Evolutionary conservation across 2,329 filamentous ascomycete species (phyloP).

Genomic region (Macrophomina pseudophaseolina): DNA sequence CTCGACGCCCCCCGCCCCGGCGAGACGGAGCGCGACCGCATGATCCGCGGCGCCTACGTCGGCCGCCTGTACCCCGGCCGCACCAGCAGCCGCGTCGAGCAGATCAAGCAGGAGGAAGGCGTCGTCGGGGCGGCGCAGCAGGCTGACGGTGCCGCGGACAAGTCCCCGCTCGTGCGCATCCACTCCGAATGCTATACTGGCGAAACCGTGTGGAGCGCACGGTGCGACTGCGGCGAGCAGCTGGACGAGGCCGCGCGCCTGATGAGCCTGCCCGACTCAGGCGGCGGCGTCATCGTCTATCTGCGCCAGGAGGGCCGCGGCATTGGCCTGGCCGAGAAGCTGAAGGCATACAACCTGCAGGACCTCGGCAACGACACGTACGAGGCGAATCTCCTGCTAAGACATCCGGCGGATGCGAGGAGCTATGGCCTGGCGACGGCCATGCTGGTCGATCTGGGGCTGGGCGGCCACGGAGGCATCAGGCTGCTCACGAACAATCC

Average conservation of each 20-base stretch:
- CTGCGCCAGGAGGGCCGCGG: conserved; percentile 94
- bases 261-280: conserved; percentile 73
- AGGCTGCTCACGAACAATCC: conserved; percentile 94
- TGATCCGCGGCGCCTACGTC: conserved; percentile 92
- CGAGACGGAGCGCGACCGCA: conserved; percentile 86
- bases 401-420: conserved; percentile 91
- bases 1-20: conserved; percentile 74
- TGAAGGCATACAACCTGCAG: conserved; percentile 98
- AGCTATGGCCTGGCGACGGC: conserved; percentile 97
- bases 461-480: conserved; percentile 71
- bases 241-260: conserved; percentile 93
- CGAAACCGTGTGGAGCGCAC: conserved; percentile 96
- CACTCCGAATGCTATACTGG: conserved; percentile 99
- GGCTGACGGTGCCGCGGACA: conserved; percentile 35
- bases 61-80: conserved; percentile 86
- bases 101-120: conserved; percentile 47
- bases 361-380: conserved; percentile 97
- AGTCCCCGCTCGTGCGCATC: conserved; percentile 82
- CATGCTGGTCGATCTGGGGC: conserved; percentile 85
- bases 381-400: conserved; percentile 86
- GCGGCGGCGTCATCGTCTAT: conserved; percentile 92
- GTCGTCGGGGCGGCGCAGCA: conserved; percentile 28
- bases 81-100: conserved; percentile 72
- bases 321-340: conserved; percentile 91
- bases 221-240: conserved; percentile 97